phyloP scores from a whole-genome alignment of 495 filamentous ascomycete genomes.

The Tirmania nivea region DNA sequence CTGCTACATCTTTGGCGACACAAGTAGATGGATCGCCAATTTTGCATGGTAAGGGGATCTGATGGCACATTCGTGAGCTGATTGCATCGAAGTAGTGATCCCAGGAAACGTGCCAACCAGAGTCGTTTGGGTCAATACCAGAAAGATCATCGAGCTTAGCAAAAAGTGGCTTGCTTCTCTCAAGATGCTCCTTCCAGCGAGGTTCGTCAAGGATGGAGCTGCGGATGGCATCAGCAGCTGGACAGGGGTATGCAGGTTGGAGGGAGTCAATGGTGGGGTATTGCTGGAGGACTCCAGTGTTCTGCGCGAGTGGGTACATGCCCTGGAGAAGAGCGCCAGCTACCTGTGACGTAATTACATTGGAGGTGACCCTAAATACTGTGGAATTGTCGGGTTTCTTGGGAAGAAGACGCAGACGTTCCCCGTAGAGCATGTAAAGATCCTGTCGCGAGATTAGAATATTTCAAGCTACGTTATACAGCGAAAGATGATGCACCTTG shows the following conservation, averaged over 20 bases:
- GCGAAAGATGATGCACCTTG: no score
- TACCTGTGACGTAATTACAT: no score
- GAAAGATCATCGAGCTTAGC: constrained; percentile 34
- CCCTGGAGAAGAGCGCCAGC: no score
- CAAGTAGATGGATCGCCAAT: constrained; percentile 28
- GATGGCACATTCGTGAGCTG: constrained; percentile 43
- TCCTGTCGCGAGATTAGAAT: no score
- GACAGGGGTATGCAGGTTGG: constrained; percentile 40
- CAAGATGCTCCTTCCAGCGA: constrained; percentile 37
- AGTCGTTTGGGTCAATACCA: constrained; percentile 30
- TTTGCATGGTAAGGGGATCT: constrained; percentile 39
- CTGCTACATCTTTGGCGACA: constrained; percentile 31
- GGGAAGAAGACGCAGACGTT: no score
- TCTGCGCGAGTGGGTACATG: neutral
- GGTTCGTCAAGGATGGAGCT: constrained; percentile 26
- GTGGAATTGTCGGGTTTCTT: no score
- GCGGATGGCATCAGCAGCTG: constrained; percentile 25
- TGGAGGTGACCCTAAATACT: no score
- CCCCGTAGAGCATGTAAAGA: no score
- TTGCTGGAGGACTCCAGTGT: constrained; percentile 1
- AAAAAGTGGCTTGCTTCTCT: constrained; percentile 29
- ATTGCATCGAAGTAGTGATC: constrained; percentile 62
- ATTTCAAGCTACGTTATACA: no score
- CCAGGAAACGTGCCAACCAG: constrained; percentile 37
- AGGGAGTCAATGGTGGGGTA: constrained; percentile 35